phyloP scores from a whole-genome alignment of 23 red algal species.

The Pyropia haitanensis region DNA sequence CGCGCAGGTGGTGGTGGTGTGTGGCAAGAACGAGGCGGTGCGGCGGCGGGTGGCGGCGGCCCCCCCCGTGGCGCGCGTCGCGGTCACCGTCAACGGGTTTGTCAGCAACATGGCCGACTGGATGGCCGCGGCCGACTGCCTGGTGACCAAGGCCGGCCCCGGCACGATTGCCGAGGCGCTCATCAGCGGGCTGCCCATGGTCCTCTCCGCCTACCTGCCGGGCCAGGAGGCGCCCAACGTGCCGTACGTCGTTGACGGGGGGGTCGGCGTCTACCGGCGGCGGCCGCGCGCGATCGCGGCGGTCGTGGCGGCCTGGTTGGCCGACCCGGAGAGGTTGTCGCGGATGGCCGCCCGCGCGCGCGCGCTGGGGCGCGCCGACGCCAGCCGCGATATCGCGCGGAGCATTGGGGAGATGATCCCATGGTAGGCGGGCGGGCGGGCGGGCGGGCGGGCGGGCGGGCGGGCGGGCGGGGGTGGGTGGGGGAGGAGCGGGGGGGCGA shows the following conservation, averaged over 20 bases:
- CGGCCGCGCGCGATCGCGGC: slow-evolving; percentile 48
- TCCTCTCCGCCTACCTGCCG: slow-evolving; percentile 63
- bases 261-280: slow-evolving; percentile 47
- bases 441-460: too few species aligned
- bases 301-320: slow-evolving; percentile 43
- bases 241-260: slow-evolving; percentile 32
- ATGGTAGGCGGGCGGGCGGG: too few species aligned
- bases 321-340: slow-evolving; percentile 23
- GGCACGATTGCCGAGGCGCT: slow-evolving; percentile 81
- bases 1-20: slow-evolving; percentile 69
- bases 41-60: slow-evolving; percentile 12
- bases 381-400: slow-evolving; percentile 25
- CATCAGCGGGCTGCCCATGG: slow-evolving; percentile 69
- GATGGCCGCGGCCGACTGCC: slow-evolving; percentile 62
- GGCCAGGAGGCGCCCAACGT: slow-evolving; percentile 80
- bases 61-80: not conserved
- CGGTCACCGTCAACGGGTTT: slow-evolving; percentile 16
- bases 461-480: too few species aligned
- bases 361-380: slow-evolving; percentile 18
- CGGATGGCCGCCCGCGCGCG: slow-evolving; percentile 19
- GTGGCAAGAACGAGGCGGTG: slow-evolving; percentile 60
- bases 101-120: slow-evolving; percentile 84
- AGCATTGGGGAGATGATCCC: slow-evolving; percentile 19
- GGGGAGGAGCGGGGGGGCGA: too few species aligned
- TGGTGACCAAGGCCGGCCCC: slow-evolving; percentile 81